Evolutionary conservation across 1,284 basidiomycete species (phyloP), one percentile per base, ranked within the genome.

Genomic region (Heterobasidion annosum): DNA sequence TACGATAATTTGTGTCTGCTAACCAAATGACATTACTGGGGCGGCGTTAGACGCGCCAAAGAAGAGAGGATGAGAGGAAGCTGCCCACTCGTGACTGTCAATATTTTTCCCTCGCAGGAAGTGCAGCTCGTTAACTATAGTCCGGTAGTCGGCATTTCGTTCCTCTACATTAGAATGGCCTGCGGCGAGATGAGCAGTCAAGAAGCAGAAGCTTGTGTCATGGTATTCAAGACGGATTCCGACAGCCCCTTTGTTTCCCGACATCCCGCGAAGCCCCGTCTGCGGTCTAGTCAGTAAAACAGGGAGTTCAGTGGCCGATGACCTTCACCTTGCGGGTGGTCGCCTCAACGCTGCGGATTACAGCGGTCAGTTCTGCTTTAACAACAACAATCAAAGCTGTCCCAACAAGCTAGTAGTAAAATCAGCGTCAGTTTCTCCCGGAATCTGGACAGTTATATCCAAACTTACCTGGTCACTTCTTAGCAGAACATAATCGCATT

Each of bases 251-350:
- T 96, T 99, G 72, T 99, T 99, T 19, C 97, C 97, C 5, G 92
- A 93, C 82, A 99, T 93, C 13, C 97, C 97, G 54, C 93, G 84
- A 42, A 99, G 75, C 18, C 97, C 97, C 3, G 97, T 99, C 91
- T 94, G 63, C 18, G 2, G 19, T 50, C 16, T 6, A 6, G 32
- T 32, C 10, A 16, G 45, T 47, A 16, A 10, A 47, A 48, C 49
- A 46, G 40, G 33, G 52, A 42, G 37, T 50, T 25, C 5, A 18
- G 50, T 42, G 33, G 34, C 34, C 25, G 8, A 25, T 15, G 54
- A 46, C 34, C 56, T 71, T 10, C 57, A 90, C 92, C 77, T 99
- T 99, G 62, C 93, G 87, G 34, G 89, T 88, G 4, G 93, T 78
- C 2, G 86, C 93, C 70, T 99, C 97, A 8, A 99, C 93, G 57